Base-by-base conservation (phyloP, 1,139 yeast genomes). In the Diutina pseudorugosa region DNA sequence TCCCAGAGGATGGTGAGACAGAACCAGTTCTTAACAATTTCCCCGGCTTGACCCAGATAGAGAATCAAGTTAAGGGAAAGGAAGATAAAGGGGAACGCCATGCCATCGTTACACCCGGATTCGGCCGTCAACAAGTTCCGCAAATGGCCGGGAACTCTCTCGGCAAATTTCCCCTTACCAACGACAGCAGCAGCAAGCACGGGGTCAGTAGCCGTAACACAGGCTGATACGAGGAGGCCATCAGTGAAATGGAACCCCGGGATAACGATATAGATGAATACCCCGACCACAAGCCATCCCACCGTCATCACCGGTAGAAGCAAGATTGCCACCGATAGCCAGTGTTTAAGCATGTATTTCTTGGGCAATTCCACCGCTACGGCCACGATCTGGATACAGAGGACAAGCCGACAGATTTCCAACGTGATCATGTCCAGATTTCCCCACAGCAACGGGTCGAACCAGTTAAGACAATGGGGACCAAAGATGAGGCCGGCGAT, bases 151-250 rank as follows among this genome's bases (percentile, higher is more conserved):
- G 98, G 98, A 14, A 93, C 98, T 57, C 97, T 79, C 63, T 81
- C 83, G n/a, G 98, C 97, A 66, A 93, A 93, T 62, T 91, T 90
- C 58, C 98, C 98, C 62, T 88, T 88, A 71, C 98, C 97, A 20
- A 93, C 98, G 19, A 93, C 98, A 0, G 98, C 97, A 42, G 96
- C 95, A 0, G 98, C 98, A 63, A 93, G 75, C 52, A 93, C 95
- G 4, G 98, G 98, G 68, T 93, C 98, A 0, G 98, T 93, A 2
- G 98, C 98, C 0, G 98, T 93, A 43, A 93, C 83, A 69, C 98
- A 93, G 0, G 97, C 98, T 30, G 95, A 80, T 1, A 93, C 83
- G 52, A 87, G 75, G 50, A 93, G 75, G 5, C 91, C 87, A 54
- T 85, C 86, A 16, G 87, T 69, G 70, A 91, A 91, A 56, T 77